Base-by-base conservation (phyloP, 176 grass and related monocot species). In the Carex littledalei region DNA sequence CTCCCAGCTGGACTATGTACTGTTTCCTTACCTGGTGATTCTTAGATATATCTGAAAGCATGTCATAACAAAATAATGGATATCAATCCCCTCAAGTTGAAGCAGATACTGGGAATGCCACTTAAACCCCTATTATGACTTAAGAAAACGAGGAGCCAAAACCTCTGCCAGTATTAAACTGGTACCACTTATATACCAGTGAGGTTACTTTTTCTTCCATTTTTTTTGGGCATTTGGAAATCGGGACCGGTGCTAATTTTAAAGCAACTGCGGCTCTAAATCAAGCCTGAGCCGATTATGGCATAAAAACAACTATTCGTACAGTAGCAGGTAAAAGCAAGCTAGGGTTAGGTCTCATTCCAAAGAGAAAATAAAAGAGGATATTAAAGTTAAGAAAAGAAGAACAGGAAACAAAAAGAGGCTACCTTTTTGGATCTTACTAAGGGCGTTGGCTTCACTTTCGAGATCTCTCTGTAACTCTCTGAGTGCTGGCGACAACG, bases 11-110 rank as follows among this genome's bases (percentile, higher is more conserved):
- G 86, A 99, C 95, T 45, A 93, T 99, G 93, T 94, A 99, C 88
- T 99, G 97, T 90, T 99, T 99, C 85, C 93, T 87, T 21, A 99
- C 90, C 90, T 99, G 91, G 84, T 99, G 97, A 72, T 99, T 95
- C 93, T 99, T 96, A 11, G 91, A 85, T 84, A 99, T 90, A 66
- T 99, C 97, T 99, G 90, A 67, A 55, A 70, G 20, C 49, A 55
- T 4, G 3, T 57, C 17, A 4, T 10, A 78, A 56, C 10, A 78
- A 32, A 54, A 57, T 56, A 15, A 31, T 9, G 57, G 22, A 78
- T 16, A 56, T 78, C 49, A 78, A 32, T 34, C 14, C 50, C 21
- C 50, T 35, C 6, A 7, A 57, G 3, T 57, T 56, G 6, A 31
- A 1, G 74, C 22, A 56, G 74, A 34, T 16, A 78, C 22, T 5